A percentile compares a stretch with the other conserved stretches of the same genome.
These are phyloP conservation scores for Magnaporthiopsis poae DNA, from an alignment of 2,329 filamentous ascomycete genomes.

Conservation along the genomic window DNA sequence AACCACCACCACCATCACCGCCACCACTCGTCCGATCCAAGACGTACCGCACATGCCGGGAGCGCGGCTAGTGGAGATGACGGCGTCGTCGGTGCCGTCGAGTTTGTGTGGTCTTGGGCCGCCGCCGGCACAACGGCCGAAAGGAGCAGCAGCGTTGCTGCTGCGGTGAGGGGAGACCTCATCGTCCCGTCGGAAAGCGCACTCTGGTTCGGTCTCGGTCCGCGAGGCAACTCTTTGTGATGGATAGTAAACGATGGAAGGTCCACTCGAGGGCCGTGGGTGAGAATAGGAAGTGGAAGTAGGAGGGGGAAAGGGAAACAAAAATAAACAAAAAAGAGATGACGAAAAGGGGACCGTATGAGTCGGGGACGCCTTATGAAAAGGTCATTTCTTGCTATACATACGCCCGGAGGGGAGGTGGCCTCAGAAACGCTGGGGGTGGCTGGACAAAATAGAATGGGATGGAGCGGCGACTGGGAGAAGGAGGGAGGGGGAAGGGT, in stretches of 20 bases:
- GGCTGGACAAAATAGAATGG: neutral
- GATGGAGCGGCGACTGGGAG: too few relatives aligned
- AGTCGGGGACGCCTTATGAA: neutral
- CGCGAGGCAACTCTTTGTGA: neutral
- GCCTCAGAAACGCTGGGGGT: neutral
- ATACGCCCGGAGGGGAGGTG: neutral
- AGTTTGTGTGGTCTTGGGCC: neutral
- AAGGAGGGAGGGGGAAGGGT: too few relatives aligned
- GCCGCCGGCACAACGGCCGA: neutral
- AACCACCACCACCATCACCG: neutral
- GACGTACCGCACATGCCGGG: neutral
- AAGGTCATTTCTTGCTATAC: neutral
- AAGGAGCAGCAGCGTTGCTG: neutral
- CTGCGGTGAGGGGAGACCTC: neutral
- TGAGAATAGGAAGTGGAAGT: neutral
- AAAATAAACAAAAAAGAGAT: neutral
- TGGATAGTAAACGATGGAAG: neutral
- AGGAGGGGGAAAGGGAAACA: neutral
- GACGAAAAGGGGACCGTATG: neutral
- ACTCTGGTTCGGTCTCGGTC: neutral
- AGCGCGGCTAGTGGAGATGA: neutral
- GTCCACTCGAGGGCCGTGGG: too few relatives aligned
- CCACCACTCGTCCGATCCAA: neutral
- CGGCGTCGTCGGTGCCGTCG: neutral
- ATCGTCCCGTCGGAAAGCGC: neutral